Conservation (phyloP, 768 basidiomycete genomes). For the Boletus rufocinnamomeus region DNA sequence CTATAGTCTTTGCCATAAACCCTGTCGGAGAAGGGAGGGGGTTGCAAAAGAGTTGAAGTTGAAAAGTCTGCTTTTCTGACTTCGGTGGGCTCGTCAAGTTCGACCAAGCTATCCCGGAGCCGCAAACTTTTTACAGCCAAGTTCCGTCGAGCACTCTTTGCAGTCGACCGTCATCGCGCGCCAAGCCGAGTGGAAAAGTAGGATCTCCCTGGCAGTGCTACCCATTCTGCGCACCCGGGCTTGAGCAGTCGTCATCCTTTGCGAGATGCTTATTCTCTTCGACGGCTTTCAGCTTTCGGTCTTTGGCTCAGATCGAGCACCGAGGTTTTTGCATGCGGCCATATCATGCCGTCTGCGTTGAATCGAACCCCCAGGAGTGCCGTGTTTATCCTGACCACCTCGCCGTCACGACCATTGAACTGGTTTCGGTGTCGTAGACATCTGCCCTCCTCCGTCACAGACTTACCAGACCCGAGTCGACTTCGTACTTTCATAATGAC, state of each 20-base stretch:
- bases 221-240: background rate
- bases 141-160: background rate
- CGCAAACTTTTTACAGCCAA: background rate
- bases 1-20: background rate
- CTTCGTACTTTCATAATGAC: no score
- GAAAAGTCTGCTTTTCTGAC: background rate
- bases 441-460: background rate
- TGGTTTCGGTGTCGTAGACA: background rate
- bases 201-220: background rate
- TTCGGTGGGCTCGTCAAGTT: background rate
- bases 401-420: background rate
- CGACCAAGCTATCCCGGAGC: background rate
- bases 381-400: background rate
- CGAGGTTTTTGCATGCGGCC: background rate
- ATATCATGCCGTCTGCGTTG: background rate
- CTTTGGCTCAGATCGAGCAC: background rate
- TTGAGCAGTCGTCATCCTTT: background rate
- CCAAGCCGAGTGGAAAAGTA: background rate
- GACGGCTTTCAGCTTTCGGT: background rate
- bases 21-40: background rate
- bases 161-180: background rate
- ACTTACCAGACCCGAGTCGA: background rate
- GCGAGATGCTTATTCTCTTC: background rate
- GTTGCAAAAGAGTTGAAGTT: no score
- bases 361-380: background rate